Evolutionary conservation across 2,329 filamentous ascomycete genomes (phyloP), one percentile per base, ranked within the genome.

Genomic region (Microcyclosporella mali): DNA sequence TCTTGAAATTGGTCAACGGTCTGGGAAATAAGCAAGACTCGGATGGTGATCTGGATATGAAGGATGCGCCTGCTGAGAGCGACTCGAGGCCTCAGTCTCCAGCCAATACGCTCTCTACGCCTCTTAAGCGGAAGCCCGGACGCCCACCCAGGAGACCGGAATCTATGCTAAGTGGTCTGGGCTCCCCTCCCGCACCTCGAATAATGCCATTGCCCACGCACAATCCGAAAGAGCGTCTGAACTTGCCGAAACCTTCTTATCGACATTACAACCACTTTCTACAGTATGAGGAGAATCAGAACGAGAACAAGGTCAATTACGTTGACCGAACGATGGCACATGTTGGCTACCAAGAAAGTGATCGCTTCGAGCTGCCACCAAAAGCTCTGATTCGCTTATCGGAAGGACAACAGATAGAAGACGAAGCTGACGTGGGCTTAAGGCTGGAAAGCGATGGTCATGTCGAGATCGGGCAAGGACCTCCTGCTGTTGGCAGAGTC

Each of bases 261-360:
- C 78, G 84, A 43, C 79, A 79, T 57, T 84, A 84, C n/a, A 82
- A 88, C 56, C 82, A 85, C n/a, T 85, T 90, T 53, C 73, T 81
- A 43, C 70, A 83, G 18, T 88, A 87, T 51, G 90, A 95, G 64
- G 85, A 88, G 62, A 88, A 92, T 64, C 84, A 82, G 1, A 81
- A 85, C 50, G 87, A 88, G 32, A 85, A 90, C 60, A 82, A 86
- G 46, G 57, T 61, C 47, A 85, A 90, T 58, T 97, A 95, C 65
- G 89, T 97, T 35, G 90, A 95, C 66, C 88, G 92, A 61, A 85
- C 87, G 1, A 95, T 97, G 89, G 89, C 89, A 55, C 90, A 88
- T 57, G 85, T 95, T 35, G 90, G 90, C 39, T 97, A 95, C 61
- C 90, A 95, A 66, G 88, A 95, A 68, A 95, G 85, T 56, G 90